Base-by-base conservation (phyloP, 805 yeast genomes). In the Maudiozyma barnettii region DNA sequence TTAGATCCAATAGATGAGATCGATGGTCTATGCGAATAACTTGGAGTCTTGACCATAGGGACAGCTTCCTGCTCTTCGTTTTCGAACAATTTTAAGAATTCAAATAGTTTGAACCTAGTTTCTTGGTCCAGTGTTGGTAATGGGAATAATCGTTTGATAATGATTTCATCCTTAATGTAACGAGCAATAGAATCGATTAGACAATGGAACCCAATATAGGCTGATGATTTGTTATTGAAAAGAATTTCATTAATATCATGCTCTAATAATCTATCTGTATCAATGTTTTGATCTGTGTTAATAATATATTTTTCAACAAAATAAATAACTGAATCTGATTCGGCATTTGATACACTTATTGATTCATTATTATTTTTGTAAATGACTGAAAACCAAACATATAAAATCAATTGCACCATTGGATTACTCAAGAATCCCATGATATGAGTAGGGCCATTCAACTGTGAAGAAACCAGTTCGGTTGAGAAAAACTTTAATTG, bases 381-480 rank as follows among this genome's bases (percentile, higher is more conserved):
- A 13, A 56, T 40, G 13, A 53, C 43, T 10, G 54, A 48, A 42
- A 51, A 52, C 57, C 62, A 57, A 22, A 51, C 52, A 37, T 54
- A 57, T 10, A 59, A 23, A 37, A 59, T 30, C 16, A 58, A 38
- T 43, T 58, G 61, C 13, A 59, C 46, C 16, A 54, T 54, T 14
- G 60, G 59, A 37, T 56, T 56, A 19, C 45, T 42, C 31, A 57
- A 33, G 9, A 54, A 45, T 2, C 50, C 51, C 18, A 53, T 41
- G 7, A 52, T 43, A 23, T 51, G 49, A 9, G 46, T 36, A 12
- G 47, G 43, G 19, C 48, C 37, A 12, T 44, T 46, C 3, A 29
- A 14, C 9, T 39, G 41, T 9, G 48, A n/a, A n/a, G 46, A 42
- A 20, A 41, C 45, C 20, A 51, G 43, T 21, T 51, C 53, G 12